Conservation (phyloP, 2,329 filamentous ascomycete genomes). For the Colletotrichum sp. region DNA sequence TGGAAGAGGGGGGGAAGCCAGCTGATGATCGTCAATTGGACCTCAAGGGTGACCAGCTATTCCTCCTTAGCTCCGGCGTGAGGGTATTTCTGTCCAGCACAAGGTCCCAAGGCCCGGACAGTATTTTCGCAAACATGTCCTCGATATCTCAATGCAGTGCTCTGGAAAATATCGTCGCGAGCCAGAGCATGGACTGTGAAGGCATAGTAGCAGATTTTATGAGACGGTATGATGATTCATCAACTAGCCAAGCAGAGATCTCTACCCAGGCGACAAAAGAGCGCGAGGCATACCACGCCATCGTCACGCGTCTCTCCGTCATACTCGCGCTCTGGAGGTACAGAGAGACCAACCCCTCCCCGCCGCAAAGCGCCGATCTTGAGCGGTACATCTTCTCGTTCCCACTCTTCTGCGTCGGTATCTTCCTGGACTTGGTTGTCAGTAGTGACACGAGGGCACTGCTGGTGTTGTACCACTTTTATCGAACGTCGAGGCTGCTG, state of each 20-base stretch:
- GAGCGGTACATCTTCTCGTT: constrained; percentile 32
- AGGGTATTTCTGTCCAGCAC: constrained; percentile 7
- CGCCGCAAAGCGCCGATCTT: constrained; percentile 17
- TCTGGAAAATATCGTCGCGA: constrained; percentile 21
- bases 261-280: neutral
- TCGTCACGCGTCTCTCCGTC: constrained; percentile 22
- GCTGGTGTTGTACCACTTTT: constrained; percentile 31
- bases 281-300: constrained; percentile 25
- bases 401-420: constrained; percentile 30
- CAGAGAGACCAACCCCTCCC: neutral
- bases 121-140: constrained; percentile 22
- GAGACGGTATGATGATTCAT: constrained; percentile 23
- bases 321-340: constrained; percentile 14
- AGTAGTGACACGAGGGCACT: constrained; percentile 30
- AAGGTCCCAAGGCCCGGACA: constrained; percentile 6
- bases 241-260: neutral
- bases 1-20: constrained; percentile 14
- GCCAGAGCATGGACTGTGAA: constrained; percentile 21
- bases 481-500: constrained; percentile 25
- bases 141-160: constrained; percentile 24
- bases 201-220: constrained; percentile 23
- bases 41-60: constrained; percentile 30
- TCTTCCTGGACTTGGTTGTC: constrained; percentile 26
- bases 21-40: constrained; percentile 13
- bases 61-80: constrained; percentile 31